Percentiles rank a stretch among this genome's conserved stretches.
phyloP scores from a whole-genome alignment of 2,329 filamentous ascomycete genomes.

The Alternaria triticimaculans region DNA sequence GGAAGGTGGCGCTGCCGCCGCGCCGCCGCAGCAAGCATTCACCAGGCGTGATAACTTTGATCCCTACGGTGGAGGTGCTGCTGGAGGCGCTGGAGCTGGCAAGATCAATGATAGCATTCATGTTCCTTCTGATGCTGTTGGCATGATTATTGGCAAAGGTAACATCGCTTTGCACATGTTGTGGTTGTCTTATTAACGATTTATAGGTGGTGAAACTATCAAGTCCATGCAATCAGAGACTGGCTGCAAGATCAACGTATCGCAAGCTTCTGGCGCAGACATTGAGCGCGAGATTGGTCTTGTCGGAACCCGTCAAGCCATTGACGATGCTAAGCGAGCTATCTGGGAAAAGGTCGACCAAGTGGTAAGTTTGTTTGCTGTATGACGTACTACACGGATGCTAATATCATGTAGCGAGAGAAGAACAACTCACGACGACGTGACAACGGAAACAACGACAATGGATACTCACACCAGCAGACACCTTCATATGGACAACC shows the following conservation, averaged over 20 bases:
- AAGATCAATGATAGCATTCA: slow-evolving; percentile 84
- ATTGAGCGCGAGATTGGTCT: slow-evolving; percentile 85
- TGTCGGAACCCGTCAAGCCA: slow-evolving; percentile 77
- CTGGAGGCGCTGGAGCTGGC: slow-evolving; percentile 25
- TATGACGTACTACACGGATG: background rate
- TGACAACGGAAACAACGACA: slow-evolving; percentile 48
- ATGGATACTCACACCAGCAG: slow-evolving; percentile 58
- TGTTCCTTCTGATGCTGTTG: slow-evolving; percentile 88
- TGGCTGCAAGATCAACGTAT: slow-evolving; percentile 94
- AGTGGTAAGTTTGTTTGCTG: slow-evolving; percentile 66
- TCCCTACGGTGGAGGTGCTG: slow-evolving; percentile 51
- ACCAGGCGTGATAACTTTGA: slow-evolving; percentile 49
- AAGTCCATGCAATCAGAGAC: slow-evolving; percentile 89
- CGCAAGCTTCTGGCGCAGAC: slow-evolving; percentile 79
- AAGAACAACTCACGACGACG: slow-evolving; percentile 54
- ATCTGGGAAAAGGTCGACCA: slow-evolving; percentile 93
- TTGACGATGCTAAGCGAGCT: slow-evolving; percentile 79
- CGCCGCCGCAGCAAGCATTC: slow-evolving; percentile 25
- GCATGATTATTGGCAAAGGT: slow-evolving; percentile 95
- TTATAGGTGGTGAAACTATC: slow-evolving; percentile 80
- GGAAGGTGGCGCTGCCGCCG: slow-evolving; percentile 39
- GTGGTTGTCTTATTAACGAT: slow-evolving; percentile 20
- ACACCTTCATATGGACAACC: slow-evolving; percentile 45
- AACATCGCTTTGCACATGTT: slow-evolving; percentile 6
- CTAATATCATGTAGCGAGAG: slow-evolving; percentile 51